phyloP scores from a whole-genome alignment of 495 filamentous ascomycete species.

The Penicillium herquei region DNA sequence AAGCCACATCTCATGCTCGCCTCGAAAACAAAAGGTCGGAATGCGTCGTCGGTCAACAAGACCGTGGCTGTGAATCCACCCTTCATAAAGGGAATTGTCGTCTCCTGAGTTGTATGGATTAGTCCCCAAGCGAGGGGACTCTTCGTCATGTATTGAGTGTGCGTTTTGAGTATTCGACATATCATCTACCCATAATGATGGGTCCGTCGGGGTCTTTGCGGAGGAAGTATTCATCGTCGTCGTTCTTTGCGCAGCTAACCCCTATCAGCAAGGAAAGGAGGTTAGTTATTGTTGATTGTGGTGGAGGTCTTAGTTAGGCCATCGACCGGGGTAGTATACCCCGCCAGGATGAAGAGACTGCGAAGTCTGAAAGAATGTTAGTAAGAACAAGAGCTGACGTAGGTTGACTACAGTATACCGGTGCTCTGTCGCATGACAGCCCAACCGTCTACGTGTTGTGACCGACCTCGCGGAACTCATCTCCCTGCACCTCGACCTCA shows the following conservation, averaged over 20 bases:
- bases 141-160: constrained; percentile 14
- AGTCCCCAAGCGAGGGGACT: constrained; percentile 11
- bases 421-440: constrained; percentile 39
- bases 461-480: constrained; percentile 57
- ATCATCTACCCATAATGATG: constrained; percentile 9
- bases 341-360: constrained; percentile 55
- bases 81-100: constrained; percentile 26
- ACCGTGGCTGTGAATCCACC: constrained; percentile 17
- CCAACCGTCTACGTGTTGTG: constrained; percentile 40
- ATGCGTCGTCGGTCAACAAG: constrained; percentile 18
- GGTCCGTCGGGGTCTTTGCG: constrained; percentile 17
- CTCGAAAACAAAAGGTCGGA: constrained; percentile 21
- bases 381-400: constrained; percentile 32
- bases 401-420: constrained; percentile 37
- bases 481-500: constrained; percentile 52
- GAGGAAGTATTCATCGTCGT: not conserved
- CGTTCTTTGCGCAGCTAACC: too few relatives aligned
- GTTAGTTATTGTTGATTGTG: constrained; percentile 19
- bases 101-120: constrained; percentile 13
- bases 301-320: constrained; percentile 9
- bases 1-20: constrained; percentile 6
- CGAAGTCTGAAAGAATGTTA: constrained; percentile 37
- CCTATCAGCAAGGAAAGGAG: constrained; percentile 8
- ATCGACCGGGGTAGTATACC: constrained; percentile 42
- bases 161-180: constrained; percentile 3